Evolutionary conservation across 1,139 yeast species (phyloP), one percentile per base, ranked within the genome.

Genomic region (Scheffersomyces stambukii): DNA sequence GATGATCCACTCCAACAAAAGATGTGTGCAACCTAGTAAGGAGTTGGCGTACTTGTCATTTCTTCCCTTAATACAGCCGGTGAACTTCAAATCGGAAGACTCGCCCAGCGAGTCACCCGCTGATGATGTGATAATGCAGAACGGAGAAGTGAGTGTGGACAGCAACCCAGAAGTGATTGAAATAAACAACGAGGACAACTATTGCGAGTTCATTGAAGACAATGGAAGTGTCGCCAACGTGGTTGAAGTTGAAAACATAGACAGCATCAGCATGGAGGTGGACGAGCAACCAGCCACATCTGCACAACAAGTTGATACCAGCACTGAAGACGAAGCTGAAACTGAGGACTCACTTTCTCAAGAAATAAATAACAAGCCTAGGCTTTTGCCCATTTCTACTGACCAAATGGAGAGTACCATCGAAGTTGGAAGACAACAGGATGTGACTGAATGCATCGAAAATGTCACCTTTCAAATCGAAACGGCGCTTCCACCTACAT

Each of bases 371-470:
- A 1, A n/a, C n/a, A 23, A 21, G 6, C 38, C 52, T 3, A 44
- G 45, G 27, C 39, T 62, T 4, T 42, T 64, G 21, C 58, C 64
- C 21, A 78, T 81, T 7, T 70, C 76, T 35, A 55, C 73, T 2
- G 81, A 76, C 36, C 85, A 80, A 46, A 70, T 81, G 54, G 85
- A 76, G 35, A 74, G 79, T 41, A 78, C 91, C 0, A 66, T 81
- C 28, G 91, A 81, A 42, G 70, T 84, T 38, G 96, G 96, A 3
- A 70, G 95, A 42, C 98, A 91, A 52, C 98, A 91, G 52, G 98
- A 91, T 61, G 97, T 91, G 11, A 86, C 96, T 0, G 98, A 91
- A 52, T 89, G 97, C 55, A 88, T 91, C 46, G 95, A 89, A 33
- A 91, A 91, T 53, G 96, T 91, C 4, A 66, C 89, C n/a, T 84